Evolutionary conservation across 2,329 filamentous ascomycete genomes (phyloP).

Genomic region (Sporothrix variecibatus): DNA sequence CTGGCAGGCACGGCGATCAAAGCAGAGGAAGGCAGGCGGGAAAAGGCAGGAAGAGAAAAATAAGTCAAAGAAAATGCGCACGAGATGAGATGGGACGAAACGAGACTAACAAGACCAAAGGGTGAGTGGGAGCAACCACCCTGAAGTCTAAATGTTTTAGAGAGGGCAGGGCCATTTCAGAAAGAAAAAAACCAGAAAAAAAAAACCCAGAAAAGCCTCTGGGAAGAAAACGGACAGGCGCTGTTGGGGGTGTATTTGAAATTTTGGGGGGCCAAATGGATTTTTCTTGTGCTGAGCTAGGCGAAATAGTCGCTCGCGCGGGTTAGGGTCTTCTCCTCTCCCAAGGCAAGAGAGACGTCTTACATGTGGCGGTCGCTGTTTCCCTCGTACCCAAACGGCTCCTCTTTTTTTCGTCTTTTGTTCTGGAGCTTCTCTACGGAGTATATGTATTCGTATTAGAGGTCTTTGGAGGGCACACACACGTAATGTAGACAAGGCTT

Average conservation of each 20-base stretch:
- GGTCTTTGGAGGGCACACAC: not conserved
- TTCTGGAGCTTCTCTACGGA: too few species aligned
- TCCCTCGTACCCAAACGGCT: not conserved
- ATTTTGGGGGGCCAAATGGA: not conserved
- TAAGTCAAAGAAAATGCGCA: conserved; percentile 22
- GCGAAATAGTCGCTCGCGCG: conserved; percentile 11
- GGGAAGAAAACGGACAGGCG: not conserved
- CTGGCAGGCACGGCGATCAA: conserved; percentile 2
- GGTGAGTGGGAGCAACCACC: conserved; percentile 10
- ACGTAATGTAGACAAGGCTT: not conserved
- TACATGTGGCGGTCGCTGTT: not conserved
- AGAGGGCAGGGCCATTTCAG: not conserved
- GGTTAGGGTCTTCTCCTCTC: conserved; percentile 24
- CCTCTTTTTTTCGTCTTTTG: not conserved
- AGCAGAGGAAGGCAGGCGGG: conserved; percentile 18
- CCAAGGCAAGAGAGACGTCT: not conserved
- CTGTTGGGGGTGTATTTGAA: not conserved
- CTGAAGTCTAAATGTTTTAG: not conserved
- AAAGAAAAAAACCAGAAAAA: not conserved
- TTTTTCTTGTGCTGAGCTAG: conserved; percentile 30
- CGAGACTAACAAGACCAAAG: conserved; percentile 18
- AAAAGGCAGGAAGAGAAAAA: conserved; percentile 25
- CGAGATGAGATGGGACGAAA: conserved; percentile 20
- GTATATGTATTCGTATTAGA: not conserved
- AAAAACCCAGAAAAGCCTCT: not conserved